Evolutionary conservation across 441 rosid genomes (phyloP).

Genomic region (Euphorbia celastroides): DNA sequence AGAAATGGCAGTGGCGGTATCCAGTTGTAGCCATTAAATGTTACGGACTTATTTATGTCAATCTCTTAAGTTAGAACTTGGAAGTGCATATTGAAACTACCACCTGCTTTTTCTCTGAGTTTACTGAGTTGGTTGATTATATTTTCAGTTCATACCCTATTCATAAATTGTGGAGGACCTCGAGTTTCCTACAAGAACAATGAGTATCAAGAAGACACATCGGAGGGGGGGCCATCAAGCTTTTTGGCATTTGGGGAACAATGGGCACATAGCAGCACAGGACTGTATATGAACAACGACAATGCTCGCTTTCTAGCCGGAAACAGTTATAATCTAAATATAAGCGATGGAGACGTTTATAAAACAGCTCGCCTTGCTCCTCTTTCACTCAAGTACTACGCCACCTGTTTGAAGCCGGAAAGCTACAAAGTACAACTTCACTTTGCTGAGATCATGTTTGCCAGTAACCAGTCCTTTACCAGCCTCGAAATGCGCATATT

Average conservation of each 20-base stretch:
- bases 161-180: conserved; percentile 75
- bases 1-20: no score
- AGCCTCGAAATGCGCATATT: conserved; percentile 71
- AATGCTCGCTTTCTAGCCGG: not conserved
- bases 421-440: conserved; percentile 68
- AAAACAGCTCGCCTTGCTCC: conserved; percentile 68
- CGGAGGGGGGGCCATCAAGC: conserved; percentile 25
- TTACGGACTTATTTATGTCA: no score
- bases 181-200: conserved; percentile 12
- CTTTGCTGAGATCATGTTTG: conserved; percentile 80
- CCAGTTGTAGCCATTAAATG: no score
- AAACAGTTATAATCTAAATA: conserved; percentile 26
- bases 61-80: not conserved
- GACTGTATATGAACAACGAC: conserved; percentile 29
- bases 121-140: not conserved
- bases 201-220: conserved; percentile 44
- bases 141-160: conserved; percentile 53
- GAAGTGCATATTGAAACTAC: not conserved
- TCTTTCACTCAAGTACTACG: conserved; percentile 70
- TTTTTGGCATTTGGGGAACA: conserved; percentile 26
- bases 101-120: not conserved
- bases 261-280: conserved; percentile 79
- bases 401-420: conserved; percentile 52
- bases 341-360: conserved; percentile 33
- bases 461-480: conserved; percentile 31